phyloP scores from a whole-genome alignment of 2,329 filamentous ascomycete genomes.

The Geosmithia putterillii region DNA sequence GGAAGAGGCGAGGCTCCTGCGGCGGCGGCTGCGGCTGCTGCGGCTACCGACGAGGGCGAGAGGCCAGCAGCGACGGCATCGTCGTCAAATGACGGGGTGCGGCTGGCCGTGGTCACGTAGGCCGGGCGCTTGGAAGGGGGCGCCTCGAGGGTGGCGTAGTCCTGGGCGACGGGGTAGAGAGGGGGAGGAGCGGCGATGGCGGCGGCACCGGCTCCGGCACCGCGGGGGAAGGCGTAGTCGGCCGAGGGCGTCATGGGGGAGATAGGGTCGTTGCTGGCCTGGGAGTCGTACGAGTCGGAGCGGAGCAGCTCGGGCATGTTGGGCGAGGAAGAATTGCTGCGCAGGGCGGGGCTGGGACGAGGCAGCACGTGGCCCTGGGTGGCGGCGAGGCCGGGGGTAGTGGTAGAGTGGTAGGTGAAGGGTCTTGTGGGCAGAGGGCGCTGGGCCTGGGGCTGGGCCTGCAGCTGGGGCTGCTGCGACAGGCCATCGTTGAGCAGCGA shows the following conservation, averaged over 20 bases:
- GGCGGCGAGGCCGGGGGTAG: constrained; percentile 3
- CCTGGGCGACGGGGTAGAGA: constrained; percentile 23
- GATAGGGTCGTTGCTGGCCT: constrained; percentile 34
- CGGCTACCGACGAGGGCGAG: background rate
- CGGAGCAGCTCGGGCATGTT: constrained; percentile 45
- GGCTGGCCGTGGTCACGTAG: constrained; percentile 30
- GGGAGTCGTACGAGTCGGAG: constrained; percentile 50
- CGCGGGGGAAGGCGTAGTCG: constrained; percentile 25
- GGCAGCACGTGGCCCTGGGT: constrained; percentile 15
- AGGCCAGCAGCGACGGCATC: constrained; percentile 10
- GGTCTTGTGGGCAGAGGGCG: constrained; percentile 14
- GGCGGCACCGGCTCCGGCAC: too few species aligned
- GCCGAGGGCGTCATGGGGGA: constrained; percentile 44
- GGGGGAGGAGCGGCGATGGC: constrained; percentile 11
- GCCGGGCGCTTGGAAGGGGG: constrained; percentile 25
- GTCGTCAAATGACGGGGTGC: constrained; percentile 38
- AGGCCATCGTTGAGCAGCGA: constrained; percentile 47
- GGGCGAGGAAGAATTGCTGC: constrained; percentile 31
- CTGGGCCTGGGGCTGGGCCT: constrained; percentile 2
- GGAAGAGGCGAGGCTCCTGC: constrained; percentile 19
- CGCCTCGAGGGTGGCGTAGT: constrained; percentile 14
- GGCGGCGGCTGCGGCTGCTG: background rate
- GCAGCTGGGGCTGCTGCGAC: constrained; percentile 1
- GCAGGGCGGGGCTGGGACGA: constrained; percentile 20
- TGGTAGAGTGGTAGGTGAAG: constrained; percentile 19